These are phyloP conservation scores for Fragaria nilgerrensis DNA, from an alignment of 306 rosid genomes.

Conservation along the genomic window DNA sequence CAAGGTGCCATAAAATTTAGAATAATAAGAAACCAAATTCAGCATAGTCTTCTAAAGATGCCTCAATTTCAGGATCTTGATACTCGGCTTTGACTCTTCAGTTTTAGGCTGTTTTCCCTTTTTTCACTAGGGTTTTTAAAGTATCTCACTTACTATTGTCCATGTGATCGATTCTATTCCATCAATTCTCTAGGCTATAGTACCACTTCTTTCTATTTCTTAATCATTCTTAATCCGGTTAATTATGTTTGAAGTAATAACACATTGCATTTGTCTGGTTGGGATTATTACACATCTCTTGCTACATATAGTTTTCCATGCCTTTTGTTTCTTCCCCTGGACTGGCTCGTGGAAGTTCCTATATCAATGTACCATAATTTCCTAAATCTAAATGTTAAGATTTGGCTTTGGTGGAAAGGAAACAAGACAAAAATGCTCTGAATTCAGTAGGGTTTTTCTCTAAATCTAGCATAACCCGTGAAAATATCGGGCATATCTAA, in stretches of 20 bases:
- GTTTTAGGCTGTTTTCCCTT: conserved; percentile 17
- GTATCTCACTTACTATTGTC: conserved; percentile 16
- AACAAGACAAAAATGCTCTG: conserved; percentile 1
- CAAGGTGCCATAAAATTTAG: conserved; percentile 1
- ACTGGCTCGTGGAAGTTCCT: conserved; percentile 36
- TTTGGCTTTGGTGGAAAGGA: conserved; percentile 4
- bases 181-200: conserved; percentile 32
- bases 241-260: conserved; percentile 23
- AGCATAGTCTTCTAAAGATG: conserved; percentile 20
- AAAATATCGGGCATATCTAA: neutral
- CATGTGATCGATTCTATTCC: conserved; percentile 21
- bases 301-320: conserved; percentile 14
- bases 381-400: conserved; percentile 18
- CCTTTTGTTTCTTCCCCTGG: conserved; percentile 47
- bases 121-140: neutral
- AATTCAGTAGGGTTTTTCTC: neutral
- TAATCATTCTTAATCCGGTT: conserved; percentile 12
- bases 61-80: conserved; percentile 54
- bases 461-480: neutral
- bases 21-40: conserved; percentile 17
- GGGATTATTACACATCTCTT: conserved; percentile 31
- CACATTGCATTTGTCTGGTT: conserved; percentile 32
- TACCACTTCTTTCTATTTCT: conserved; percentile 8
- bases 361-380: conserved; percentile 18
- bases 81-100: conserved; percentile 37